Evolutionary conservation across 164 flowering plant genomes (phyloP), one percentile per base, ranked within the genome.

Genomic region (Hamamelis virginiana): DNA sequence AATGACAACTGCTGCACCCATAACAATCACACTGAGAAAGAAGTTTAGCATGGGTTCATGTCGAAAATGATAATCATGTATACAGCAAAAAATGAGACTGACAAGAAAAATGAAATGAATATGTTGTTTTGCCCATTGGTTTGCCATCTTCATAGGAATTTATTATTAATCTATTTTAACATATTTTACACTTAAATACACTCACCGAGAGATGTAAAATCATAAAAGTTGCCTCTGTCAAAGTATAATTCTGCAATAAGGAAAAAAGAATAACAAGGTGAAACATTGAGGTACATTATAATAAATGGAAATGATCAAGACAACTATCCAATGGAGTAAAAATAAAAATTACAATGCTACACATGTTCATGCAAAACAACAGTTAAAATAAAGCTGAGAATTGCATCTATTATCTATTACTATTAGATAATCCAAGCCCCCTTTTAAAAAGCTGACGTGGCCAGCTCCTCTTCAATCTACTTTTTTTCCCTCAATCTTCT

Each of bases 171-270:
- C 53, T 14, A n/a, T 16, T 50, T 50, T n/a, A 50, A 50, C 26
- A 9, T 18, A 21, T 38, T 27, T 11, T 18, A 19, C 11, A 13
- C 38, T 19, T 46, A 28, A 13, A 10, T 12, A 59, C n/a, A 79
- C 89, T 78, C 65, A 87, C 91, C 91, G n/a, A 87, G 85, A 46
- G 91, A 87, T 33, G 87, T 85, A 48, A 87, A 87, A 72, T 87
- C 91, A 74, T 87, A 87, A 69, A 85, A 87, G 74, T 87, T 87
- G 58, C 88, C 88, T 72, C 80, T 82, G 68, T 87, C 89, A 59
- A 85, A 82, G 69, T 82, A 87, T 77, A 87, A 72, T 78, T 87
- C 91, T 87, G 89, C 80, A 80, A 75, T 66, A 67, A 18, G 44
- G 63, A 78, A 55, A 4, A 38, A 15, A 16, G 53, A 50, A 33